These are phyloP conservation scores for Aspergillus aculeatus DNA, from an alignment of 2,329 filamentous ascomycete species.

Conservation along the genomic window DNA sequence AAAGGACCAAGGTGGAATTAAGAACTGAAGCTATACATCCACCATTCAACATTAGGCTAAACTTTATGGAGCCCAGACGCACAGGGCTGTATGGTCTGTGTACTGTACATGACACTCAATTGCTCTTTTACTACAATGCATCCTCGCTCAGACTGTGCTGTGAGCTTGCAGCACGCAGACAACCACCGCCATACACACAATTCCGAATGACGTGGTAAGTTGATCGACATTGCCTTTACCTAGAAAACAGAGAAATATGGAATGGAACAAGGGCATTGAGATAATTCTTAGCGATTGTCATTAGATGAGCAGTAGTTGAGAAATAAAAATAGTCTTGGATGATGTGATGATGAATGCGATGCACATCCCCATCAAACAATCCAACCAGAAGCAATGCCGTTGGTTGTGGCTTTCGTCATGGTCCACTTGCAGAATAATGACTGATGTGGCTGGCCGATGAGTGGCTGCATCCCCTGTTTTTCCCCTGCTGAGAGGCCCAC, in stretches of 20 bases:
- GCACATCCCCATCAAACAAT: background rate
- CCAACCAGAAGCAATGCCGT: conserved; percentile 2
- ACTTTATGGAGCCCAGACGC: background rate
- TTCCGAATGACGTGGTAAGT: background rate
- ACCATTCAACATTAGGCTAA: background rate
- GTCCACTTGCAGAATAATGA: background rate
- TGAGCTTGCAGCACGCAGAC: too few species aligned
- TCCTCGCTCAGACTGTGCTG: too few species aligned
- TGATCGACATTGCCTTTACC: background rate
- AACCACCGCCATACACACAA: too few species aligned
- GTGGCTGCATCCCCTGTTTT: background rate
- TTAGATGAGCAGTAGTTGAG: background rate
- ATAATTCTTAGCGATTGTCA: too few species aligned
- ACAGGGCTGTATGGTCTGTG: background rate
- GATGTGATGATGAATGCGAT: background rate
- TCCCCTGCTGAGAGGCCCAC: background rate
- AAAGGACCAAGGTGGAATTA: background rate
- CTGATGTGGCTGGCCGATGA: background rate
- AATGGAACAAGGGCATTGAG: background rate
- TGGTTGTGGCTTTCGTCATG: conserved; percentile 9
- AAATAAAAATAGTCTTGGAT: background rate
- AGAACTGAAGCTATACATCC: background rate
- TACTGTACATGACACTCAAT: background rate
- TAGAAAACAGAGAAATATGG: background rate
- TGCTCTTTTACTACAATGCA: too few species aligned